These are phyloP conservation scores for Coemansia sp. DNA, from an alignment of 371 early-diverging fungal genomes.

Conservation along the genomic window DNA sequence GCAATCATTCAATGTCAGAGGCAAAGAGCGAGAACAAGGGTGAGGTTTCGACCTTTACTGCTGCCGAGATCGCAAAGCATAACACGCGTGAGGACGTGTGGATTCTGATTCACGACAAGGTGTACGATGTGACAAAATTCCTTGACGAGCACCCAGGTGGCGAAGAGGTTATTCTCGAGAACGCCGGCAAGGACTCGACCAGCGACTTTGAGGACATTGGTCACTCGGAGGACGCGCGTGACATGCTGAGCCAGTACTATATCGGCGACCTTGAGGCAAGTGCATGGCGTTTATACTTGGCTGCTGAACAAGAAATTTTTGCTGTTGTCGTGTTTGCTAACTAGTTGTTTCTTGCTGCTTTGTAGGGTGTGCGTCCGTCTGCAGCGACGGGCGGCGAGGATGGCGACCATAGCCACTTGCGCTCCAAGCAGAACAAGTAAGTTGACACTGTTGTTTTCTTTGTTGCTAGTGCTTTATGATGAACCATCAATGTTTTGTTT, in stretches of 20 bases:
- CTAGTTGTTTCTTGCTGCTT: not conserved
- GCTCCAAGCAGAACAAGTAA: constrained; percentile 48
- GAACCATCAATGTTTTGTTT: no score
- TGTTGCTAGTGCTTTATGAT: no score
- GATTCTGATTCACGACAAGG: constrained; percentile 91
- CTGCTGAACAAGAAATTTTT: no score
- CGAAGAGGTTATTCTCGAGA: constrained; percentile 63
- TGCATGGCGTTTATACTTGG: no score
- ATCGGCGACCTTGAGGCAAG: constrained; percentile 71
- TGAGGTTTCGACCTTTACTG: constrained; percentile 36
- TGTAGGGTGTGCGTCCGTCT: constrained; percentile 36
- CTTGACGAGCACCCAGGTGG: constrained; percentile 71
- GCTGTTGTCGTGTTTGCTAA: not conserved
- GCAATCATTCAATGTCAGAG: constrained; percentile 1
- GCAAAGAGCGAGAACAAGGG: constrained; percentile 5
- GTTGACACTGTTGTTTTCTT: not conserved
- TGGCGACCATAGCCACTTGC: constrained; percentile 16
- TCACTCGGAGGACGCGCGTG: constrained; percentile 91
- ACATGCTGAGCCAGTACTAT: constrained; percentile 66
- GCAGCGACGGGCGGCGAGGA: constrained; percentile 4
- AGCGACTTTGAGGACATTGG: constrained; percentile 95
- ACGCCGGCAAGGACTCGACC: constrained; percentile 82
- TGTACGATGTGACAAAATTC: constrained; percentile 92
- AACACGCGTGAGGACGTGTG: constrained; percentile 89
- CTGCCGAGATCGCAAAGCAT: constrained; percentile 84